Conservation (phyloP, 2,329 filamentous ascomycete species). For the Passalora sequoiae region DNA sequence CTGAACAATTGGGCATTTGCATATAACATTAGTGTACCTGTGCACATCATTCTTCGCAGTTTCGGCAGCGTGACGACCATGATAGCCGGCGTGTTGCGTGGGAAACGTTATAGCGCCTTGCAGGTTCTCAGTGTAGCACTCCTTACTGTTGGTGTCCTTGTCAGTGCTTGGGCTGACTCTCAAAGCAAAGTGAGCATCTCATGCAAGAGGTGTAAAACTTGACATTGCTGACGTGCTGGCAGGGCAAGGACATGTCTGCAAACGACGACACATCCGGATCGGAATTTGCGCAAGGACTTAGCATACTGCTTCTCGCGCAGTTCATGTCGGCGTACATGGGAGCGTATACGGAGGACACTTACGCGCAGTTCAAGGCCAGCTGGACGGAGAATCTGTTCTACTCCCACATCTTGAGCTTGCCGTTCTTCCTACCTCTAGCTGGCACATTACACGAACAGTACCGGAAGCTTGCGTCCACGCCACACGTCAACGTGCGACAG, state of each 20-base stretch:
- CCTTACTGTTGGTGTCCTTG: slow-evolving; percentile 78
- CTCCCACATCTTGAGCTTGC: slow-evolving; percentile 69
- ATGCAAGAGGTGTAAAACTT: too few species aligned
- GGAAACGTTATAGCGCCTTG: slow-evolving; percentile 73
- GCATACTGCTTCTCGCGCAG: slow-evolving; percentile 81
- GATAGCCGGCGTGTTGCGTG: slow-evolving; percentile 78
- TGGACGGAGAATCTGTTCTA: slow-evolving; percentile 98
- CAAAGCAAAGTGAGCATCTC: slow-evolving; percentile 64
- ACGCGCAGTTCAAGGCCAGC: slow-evolving; percentile 75
- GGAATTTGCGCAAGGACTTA: slow-evolving; percentile 64
- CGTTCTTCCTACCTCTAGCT: slow-evolving; percentile 69
- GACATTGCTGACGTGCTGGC: slow-evolving; percentile 13
- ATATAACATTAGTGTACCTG: slow-evolving; percentile 90
- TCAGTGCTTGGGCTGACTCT: slow-evolving; percentile 85
- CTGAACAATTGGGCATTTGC: slow-evolving; percentile 97
- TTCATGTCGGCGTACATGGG: slow-evolving; percentile 90
- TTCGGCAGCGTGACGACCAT: slow-evolving; percentile 96
- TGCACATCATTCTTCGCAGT: slow-evolving; percentile 93
- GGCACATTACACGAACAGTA: slow-evolving; percentile 62
- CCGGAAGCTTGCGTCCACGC: slow-evolving; percentile 55
- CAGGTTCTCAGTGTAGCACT: slow-evolving; percentile 78
- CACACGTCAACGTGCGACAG: slow-evolving; percentile 34
- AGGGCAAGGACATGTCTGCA: slow-evolving; percentile 42
- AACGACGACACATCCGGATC: slow-evolving; percentile 38
- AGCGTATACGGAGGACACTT: slow-evolving; percentile 87